These are phyloP conservation scores for Stephania cephalantha DNA, from an alignment of 164 flowering plant genomes.

Conservation along the genomic window DNA sequence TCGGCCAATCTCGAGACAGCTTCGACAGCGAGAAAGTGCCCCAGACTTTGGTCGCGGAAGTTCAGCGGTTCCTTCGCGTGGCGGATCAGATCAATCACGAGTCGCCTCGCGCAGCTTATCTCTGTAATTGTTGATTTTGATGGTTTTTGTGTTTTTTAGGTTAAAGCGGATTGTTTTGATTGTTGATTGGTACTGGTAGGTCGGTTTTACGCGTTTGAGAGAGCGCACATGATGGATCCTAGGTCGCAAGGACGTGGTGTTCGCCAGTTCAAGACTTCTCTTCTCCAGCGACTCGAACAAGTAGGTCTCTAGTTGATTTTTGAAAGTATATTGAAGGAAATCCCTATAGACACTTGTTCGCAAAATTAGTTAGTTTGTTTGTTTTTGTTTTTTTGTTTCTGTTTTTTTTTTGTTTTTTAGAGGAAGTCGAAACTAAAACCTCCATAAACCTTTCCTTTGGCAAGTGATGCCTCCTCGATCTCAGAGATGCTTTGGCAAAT, in stretches of 20 bases:
- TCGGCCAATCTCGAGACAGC: conserved; percentile 37
- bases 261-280: conserved; percentile 75
- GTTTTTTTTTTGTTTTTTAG: too few species aligned
- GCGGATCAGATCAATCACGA: conserved; percentile 64
- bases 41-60: conserved; percentile 43
- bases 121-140: conserved; percentile 32
- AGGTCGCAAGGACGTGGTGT: conserved; percentile 77
- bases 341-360: too few species aligned
- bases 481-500: too few species aligned
- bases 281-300: conserved; percentile 74
- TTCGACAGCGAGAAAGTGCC: conserved; percentile 90
- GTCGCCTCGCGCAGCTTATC: conserved; percentile 77
- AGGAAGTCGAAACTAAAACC: too few species aligned
- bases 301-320: conserved; percentile 21
- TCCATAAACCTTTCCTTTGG: too few species aligned
- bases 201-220: conserved; percentile 75
- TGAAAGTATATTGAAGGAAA: too few species aligned
- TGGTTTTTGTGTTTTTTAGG: not conserved
- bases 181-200: conserved; percentile 33
- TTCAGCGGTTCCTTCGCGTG: conserved; percentile 74
- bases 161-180: not conserved
- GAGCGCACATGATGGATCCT: conserved; percentile 62
- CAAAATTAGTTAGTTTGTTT: too few species aligned
- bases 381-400: too few species aligned
- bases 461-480: too few species aligned